These are phyloP conservation scores for Actinomortierella ambigua DNA, from an alignment of 371 early-diverging fungal species.

Conservation along the genomic window DNA sequence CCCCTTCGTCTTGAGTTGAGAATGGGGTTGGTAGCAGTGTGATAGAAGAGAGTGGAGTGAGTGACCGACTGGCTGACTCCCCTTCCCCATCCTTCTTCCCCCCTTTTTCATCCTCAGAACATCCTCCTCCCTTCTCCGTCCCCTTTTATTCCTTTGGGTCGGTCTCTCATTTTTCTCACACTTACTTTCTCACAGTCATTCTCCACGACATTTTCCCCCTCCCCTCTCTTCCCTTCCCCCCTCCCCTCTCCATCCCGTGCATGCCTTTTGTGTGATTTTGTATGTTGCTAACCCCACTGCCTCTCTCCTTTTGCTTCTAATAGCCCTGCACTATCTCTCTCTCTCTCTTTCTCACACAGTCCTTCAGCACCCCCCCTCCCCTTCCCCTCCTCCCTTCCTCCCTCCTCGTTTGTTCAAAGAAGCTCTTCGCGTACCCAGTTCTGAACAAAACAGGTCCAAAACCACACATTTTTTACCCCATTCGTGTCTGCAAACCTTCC, in stretches of 20 bases:
- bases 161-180: background rate
- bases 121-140: background rate
- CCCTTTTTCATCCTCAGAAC: conserved; percentile 2
- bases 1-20: no score
- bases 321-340: background rate
- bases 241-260: conserved; percentile 2
- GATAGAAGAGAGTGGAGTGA: no score
- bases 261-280: background rate
- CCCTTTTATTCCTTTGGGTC: background rate
- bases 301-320: background rate
- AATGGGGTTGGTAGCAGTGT: conserved; percentile 1
- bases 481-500: background rate
- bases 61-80: no score
- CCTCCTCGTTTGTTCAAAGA: background rate
- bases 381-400: background rate
- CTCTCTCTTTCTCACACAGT: background rate
- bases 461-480: background rate
- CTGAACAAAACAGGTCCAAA: background rate
- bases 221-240: background rate
- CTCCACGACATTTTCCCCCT: background rate
- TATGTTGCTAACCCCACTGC: conserved; percentile 1
- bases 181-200: conserved; percentile 3
- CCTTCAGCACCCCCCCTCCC: background rate
- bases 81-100: conserved; percentile 3
- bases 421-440: no score